These are phyloP conservation scores for Comarum palustre DNA, from an alignment of 306 rosid genomes.

Conservation along the genomic window DNA sequence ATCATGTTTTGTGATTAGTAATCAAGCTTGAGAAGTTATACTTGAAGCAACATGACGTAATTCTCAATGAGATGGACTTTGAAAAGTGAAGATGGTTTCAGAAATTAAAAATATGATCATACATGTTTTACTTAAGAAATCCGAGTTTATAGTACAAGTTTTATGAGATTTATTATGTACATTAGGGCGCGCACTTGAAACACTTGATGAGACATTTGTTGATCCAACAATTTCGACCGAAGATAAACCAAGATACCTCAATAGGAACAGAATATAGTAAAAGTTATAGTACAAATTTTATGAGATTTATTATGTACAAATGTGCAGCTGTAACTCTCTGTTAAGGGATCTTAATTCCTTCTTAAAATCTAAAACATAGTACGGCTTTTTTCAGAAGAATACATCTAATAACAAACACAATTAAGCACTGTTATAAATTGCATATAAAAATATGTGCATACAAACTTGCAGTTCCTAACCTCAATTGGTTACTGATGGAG, in stretches of 20 bases:
- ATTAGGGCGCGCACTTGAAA: neutral
- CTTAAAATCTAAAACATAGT: conserved; percentile 57
- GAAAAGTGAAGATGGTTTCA: neutral
- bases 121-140: too few relatives aligned
- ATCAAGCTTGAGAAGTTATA: neutral
- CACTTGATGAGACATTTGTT: neutral
- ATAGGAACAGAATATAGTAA: too few relatives aligned
- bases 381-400: conserved; percentile 7
- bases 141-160: neutral
- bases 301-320: too few relatives aligned
- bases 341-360: conserved; percentile 85
- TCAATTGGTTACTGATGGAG: too few relatives aligned
- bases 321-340: conserved; percentile 75
- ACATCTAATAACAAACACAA: neutral
- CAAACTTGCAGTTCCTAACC: neutral
- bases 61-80: neutral
- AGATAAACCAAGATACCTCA: neutral
- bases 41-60: neutral
- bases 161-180: too few relatives aligned
- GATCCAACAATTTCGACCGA: neutral
- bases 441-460: neutral
- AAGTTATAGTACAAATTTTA: too few relatives aligned
- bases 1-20: neutral
- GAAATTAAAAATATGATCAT: neutral
- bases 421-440: neutral